A percentile compares a stretch with the other conserved stretches of the same genome.
Conservation (phyloP, 2,329 filamentous ascomycete genomes). For the Rhynchosporium graminicola region DNA sequence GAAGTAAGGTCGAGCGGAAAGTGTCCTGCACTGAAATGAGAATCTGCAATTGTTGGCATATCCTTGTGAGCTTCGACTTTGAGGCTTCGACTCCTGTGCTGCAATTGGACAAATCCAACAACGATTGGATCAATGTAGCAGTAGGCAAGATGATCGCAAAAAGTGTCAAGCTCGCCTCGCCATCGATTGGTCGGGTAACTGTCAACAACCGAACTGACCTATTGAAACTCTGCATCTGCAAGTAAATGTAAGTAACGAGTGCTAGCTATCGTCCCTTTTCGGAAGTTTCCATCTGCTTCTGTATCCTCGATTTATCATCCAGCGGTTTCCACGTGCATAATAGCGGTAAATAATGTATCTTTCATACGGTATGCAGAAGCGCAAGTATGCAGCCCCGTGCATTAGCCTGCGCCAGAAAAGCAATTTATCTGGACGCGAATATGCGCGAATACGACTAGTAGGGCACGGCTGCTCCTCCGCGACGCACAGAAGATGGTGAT, state of each 20-base stretch:
- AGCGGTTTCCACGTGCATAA: constrained; percentile 7
- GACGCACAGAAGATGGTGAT: constrained; percentile 20
- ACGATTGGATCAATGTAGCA: neutral
- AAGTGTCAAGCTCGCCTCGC: neutral
- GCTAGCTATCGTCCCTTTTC: neutral
- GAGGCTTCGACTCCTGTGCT: neutral
- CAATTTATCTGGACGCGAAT: constrained; percentile 9
- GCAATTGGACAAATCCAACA: neutral
- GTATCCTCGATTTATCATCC: constrained; percentile 7
- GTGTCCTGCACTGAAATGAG: neutral
- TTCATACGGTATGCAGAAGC: neutral
- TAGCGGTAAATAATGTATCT: neutral
- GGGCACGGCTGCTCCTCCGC: constrained; percentile 16
- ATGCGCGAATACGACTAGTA: constrained; percentile 5
- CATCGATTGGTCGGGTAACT: too few relatives aligned
- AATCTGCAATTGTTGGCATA: neutral
- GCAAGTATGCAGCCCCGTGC: constrained; percentile 11
- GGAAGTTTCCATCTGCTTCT: neutral
- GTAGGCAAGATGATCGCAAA: constrained; percentile 1
- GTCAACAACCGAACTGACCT: neutral
- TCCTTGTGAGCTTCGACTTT: constrained; percentile 8
- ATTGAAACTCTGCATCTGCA: constrained; percentile 12
- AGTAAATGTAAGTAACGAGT: neutral
- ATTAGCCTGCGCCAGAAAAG: neutral
- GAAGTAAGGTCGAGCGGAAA: neutral